phyloP scores from a whole-genome alignment of 2,329 filamentous ascomycete genomes.

The Hypoxylon rubiginosum region DNA sequence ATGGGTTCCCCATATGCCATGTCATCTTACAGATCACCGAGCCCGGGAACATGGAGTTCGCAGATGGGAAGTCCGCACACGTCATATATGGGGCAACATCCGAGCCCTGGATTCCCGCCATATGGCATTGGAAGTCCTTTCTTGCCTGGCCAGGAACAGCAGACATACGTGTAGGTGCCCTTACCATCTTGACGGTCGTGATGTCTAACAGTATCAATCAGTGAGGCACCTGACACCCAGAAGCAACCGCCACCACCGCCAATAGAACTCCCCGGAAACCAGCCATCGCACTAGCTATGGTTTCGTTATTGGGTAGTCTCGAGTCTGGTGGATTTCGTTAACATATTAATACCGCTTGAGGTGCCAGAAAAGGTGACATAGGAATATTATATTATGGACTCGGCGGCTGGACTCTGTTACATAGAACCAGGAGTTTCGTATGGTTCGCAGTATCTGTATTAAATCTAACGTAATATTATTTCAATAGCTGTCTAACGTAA shows the following conservation, averaged over 20 bases:
- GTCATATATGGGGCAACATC: constrained; percentile 35
- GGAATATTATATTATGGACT: neutral
- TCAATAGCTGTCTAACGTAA: neutral
- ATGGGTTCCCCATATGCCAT: constrained; percentile 30
- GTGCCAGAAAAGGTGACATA: no score
- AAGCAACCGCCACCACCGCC: constrained; percentile 1
- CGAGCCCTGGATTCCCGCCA: constrained; percentile 36
- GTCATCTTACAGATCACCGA: constrained; percentile 32
- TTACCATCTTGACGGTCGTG: neutral
- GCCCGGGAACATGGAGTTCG: constrained; percentile 29
- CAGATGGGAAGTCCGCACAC: constrained; percentile 37
- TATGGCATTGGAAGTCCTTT: constrained; percentile 6
- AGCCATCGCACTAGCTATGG: neutral
- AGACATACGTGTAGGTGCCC: constrained; percentile 20
- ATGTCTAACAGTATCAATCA: constrained; percentile 13
- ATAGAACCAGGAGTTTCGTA: neutral
- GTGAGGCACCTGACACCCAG: constrained; percentile 27
- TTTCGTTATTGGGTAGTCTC: neutral
- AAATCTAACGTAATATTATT: neutral
- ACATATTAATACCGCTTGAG: no score
- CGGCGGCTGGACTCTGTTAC: neutral
- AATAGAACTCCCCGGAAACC: constrained; percentile 18
- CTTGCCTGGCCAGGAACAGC: constrained; percentile 13
- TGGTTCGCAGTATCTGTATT: neutral
- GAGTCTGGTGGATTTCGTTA: no score